phyloP scores from a whole-genome alignment of 129 eudicot species.

The Chrysanthemum lavandulifolium region DNA sequence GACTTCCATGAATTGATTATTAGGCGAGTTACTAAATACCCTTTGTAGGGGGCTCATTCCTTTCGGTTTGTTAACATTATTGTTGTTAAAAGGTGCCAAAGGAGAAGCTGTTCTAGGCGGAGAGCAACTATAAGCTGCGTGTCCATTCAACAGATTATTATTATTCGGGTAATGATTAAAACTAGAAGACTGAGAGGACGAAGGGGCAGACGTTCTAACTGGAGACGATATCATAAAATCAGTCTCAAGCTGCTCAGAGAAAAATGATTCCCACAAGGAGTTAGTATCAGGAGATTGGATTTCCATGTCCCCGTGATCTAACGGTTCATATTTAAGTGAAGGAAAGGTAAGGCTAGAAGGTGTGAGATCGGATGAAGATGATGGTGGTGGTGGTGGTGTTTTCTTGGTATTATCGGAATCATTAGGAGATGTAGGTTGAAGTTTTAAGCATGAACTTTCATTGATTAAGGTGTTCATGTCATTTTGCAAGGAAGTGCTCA shows the following conservation, averaged over 20 bases:
- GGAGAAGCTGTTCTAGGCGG: conserved; percentile 42
- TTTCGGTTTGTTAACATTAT: conserved; percentile 34
- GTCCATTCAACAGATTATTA: conserved; percentile 10
- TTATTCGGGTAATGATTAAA: conserved; percentile 18
- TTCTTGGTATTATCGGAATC: conserved; percentile 29
- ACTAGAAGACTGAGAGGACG: conserved; percentile 31
- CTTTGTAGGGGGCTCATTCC: conserved; percentile 74
- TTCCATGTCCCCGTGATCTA: conserved; percentile 42
- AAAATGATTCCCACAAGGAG: conserved; percentile 62
- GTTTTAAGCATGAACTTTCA: conserved; percentile 42
- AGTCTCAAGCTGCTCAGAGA: conserved; percentile 52
- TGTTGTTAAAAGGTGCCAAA: conserved; percentile 29
- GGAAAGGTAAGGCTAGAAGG: conserved; percentile 47
- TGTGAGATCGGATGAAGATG: conserved; percentile 29
- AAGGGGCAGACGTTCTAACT: conserved; percentile 31
- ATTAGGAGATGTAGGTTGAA: conserved; percentile 26
- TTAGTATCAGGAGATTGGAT: conserved; percentile 58
- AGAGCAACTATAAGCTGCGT: conserved; percentile 28
- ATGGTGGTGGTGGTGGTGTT: conserved; percentile 14
- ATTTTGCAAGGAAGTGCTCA: conserved; percentile 44
- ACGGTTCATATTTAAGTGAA: conserved; percentile 40
- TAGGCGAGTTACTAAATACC: conserved; percentile 64
- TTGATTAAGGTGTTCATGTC: conserved; percentile 38
- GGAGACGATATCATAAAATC: conserved; percentile 86
- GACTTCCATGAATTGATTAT: conserved; percentile 65